Conservation (phyloP, 78 protist genomes). For the Mastigamoeba balamuthi region DNA sequence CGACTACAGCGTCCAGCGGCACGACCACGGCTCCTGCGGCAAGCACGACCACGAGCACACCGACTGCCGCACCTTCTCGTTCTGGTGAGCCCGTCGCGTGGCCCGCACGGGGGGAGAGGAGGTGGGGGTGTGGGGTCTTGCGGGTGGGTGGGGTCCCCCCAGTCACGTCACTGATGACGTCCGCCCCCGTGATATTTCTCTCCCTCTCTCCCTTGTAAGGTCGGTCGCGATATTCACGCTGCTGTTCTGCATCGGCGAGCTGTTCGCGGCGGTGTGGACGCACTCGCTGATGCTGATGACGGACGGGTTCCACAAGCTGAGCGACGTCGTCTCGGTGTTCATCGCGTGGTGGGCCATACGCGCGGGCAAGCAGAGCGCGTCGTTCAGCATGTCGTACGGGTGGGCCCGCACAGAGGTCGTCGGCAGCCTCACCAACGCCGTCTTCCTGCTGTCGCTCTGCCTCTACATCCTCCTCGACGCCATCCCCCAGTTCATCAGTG, state of each 20-base stretch:
- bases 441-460: constrained; percentile 59
- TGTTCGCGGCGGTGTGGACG: constrained; percentile 28
- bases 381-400: constrained; percentile 59
- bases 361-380: constrained; percentile 23
- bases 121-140: too few relatives aligned
- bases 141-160: too few relatives aligned
- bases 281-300: constrained; percentile 57
- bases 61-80: too few relatives aligned
- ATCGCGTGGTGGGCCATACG: constrained; percentile 64
- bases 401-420: constrained; percentile 70
- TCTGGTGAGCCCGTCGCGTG: too few relatives aligned
- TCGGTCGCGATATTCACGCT: too few relatives aligned
- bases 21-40: too few relatives aligned
- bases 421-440: constrained; percentile 82
- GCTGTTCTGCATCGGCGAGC: constrained; percentile 18
- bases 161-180: too few relatives aligned
- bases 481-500: constrained; percentile 46
- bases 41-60: too few relatives aligned
- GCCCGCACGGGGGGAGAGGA: too few relatives aligned
- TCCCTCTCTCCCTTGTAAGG: too few relatives aligned
- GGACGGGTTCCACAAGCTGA: constrained; percentile 78
- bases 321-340: constrained; percentile 62
- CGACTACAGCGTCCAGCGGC: too few relatives aligned
- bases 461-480: constrained; percentile 56
- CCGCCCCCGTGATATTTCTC: too few relatives aligned